Evolutionary conservation across 2,329 filamentous ascomycete species (phyloP), one percentile per base, ranked within the genome.

Genomic region (Metarhizium humberi): DNA sequence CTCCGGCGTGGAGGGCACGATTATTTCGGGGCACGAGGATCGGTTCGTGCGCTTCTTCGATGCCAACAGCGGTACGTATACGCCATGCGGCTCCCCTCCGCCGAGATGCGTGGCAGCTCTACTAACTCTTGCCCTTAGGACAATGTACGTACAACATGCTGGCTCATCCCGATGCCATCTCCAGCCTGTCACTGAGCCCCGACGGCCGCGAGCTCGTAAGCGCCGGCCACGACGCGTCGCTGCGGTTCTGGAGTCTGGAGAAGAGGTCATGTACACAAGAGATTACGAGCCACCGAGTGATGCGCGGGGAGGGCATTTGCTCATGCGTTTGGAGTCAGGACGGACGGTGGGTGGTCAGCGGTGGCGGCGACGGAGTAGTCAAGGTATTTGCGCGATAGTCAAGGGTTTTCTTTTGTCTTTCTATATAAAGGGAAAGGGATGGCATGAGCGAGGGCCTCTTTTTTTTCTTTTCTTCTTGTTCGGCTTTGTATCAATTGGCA

Each of bases 81-180:
- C 42, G 18, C 16, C n/a, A 10, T 6, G 42, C 18, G 16, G 25
- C 25, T 25, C 4, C 25, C 25, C 29, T 6, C n/a, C 18, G 25
- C 13, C n/a, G 11, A 45, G 6, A 20, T 20, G 42, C 16, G 6
- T 20, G 42, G 8, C 42, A 5, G 7, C 6, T 14, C 18, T 6
- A 11, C 45, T 38, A 7, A 38, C 50, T n/a, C 48, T 40, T 2
- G 10, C 10, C 29, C 10, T n/a, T 61, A 97, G 94, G 94, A 56
- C 94, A 99, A 90, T 96, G 92, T 74, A 97, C 94, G 60, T 99
- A 99, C 73, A 95, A 88, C 66, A 99, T 99, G 94, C 84, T 97
- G 57, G 94, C 94, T 6, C 94, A 99, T 64, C 91, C 94, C 0
- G 88, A 92, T 3, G 87, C 94, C 55, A 96, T 99, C 61, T 95